A percentile compares a stretch with the other conserved stretches of the same genome.
phyloP scores from a whole-genome alignment of 73 alveolate genomes.

The Paramecium primaurelia region DNA sequence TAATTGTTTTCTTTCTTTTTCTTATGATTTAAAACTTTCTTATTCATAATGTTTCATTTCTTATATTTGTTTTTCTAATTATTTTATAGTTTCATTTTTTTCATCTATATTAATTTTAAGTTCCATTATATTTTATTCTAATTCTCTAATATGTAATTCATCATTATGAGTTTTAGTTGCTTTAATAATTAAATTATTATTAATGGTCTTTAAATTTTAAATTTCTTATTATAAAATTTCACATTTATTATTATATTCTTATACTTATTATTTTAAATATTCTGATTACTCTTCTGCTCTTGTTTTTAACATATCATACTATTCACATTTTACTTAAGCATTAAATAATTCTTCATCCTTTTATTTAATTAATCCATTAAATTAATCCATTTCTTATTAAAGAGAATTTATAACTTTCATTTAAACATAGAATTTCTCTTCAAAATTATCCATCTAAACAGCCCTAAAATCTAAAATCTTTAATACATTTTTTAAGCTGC shows the following conservation, averaged over 20 bases:
- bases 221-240: not conserved
- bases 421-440: conserved; percentile 31
- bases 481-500: not conserved
- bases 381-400: conserved; percentile 13
- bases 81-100: not conserved
- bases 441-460: conserved; percentile 9
- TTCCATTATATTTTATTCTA: not conserved
- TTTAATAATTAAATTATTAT: conserved; percentile 27
- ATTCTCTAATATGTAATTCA: conserved; percentile 6
- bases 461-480: not conserved
- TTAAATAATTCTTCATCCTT: conserved; percentile 43
- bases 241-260: not conserved
- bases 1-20: conserved; percentile 31
- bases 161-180: conserved; percentile 36
- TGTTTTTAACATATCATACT: not conserved
- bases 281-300: conserved; percentile 22
- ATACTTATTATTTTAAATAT: not conserved
- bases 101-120: not conserved
- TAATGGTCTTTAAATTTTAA: conserved; percentile 14
- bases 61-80: not conserved
- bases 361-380: not conserved
- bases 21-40: conserved; percentile 10
- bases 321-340: conserved; percentile 18
- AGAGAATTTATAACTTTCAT: conserved; percentile 42
- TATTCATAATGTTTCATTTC: conserved; percentile 4